A percentile compares a stretch with the other conserved stretches of the same genome.
These are phyloP conservation scores for Geotrichum bryndzae DNA, from an alignment of 1,139 yeast species.

Conservation along the genomic window DNA sequence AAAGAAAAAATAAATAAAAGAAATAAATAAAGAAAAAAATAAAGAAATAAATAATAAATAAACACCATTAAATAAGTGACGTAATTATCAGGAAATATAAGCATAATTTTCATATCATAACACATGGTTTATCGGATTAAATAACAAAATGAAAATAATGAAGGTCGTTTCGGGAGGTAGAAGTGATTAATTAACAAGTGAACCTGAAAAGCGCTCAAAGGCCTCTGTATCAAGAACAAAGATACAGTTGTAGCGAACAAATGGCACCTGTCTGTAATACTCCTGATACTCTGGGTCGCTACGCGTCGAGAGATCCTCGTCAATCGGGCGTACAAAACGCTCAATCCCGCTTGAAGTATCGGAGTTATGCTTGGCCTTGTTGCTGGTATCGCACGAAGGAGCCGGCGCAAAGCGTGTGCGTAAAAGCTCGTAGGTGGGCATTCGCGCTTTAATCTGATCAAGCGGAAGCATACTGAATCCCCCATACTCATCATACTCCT, in stretches of 20 bases:
- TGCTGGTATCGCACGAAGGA: not conserved
- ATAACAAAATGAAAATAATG: not conserved
- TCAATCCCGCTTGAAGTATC: not conserved
- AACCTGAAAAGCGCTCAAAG: not conserved
- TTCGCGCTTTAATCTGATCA: not conserved
- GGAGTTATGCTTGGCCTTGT: not conserved
- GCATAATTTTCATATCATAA: not conserved
- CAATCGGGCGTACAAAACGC: not conserved
- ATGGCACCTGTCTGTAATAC: not conserved
- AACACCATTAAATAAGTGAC: not conserved
- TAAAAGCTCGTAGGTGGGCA: not conserved
- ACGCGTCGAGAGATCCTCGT: not conserved
- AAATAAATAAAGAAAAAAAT: no score
- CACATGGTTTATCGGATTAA: not conserved
- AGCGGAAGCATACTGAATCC: slow-evolving; percentile 9
- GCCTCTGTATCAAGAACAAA: not conserved
- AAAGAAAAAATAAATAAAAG: not conserved
- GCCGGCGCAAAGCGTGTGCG: slow-evolving; percentile 5
- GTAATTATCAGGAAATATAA: not conserved
- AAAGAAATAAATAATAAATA: not conserved
- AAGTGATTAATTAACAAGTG: not conserved
- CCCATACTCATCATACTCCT: slow-evolving; percentile 7
- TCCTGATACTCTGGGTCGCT: not conserved
- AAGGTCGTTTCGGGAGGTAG: not conserved
- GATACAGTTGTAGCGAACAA: slow-evolving; percentile 2